Percentiles rank a stretch among this genome's conserved stretches.
Evolutionary conservation across 2,329 filamentous ascomycete genomes (phyloP).

Genomic region (Colletotrichum siamense): DNA sequence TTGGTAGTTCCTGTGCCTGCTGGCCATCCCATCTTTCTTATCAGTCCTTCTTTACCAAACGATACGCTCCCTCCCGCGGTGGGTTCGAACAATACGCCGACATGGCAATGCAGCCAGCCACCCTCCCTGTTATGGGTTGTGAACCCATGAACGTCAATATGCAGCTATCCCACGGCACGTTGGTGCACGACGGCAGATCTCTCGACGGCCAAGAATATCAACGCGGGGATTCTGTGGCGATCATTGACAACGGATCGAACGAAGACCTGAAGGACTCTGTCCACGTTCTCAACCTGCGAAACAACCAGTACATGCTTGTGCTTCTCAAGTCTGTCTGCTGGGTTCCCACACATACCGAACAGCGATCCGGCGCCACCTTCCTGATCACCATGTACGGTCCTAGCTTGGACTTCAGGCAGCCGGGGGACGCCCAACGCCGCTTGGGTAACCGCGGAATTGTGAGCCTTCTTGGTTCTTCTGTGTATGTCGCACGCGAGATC

Average conservation of each 20-base stretch:
- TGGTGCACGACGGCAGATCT: slow-evolving; percentile 16
- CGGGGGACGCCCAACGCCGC: not conserved
- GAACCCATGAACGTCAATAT: slow-evolving; percentile 3
- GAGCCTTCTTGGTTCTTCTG: slow-evolving; percentile 8
- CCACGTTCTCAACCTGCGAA: slow-evolving; percentile 17
- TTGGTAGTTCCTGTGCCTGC: not conserved
- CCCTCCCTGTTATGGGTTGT: not conserved
- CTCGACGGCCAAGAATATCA: slow-evolving; percentile 12
- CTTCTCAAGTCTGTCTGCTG: slow-evolving; percentile 16
- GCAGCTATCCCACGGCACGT: slow-evolving; percentile 17
- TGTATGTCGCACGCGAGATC: slow-evolving; percentile 13
- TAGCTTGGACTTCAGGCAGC: slow-evolving; percentile 8
- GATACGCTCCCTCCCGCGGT: not conserved
- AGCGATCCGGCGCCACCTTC: slow-evolving; percentile 17
- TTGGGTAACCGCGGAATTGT: slow-evolving; percentile 15
- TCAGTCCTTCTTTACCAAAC: not conserved
- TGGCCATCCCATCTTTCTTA: not conserved
- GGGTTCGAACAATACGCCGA: not conserved
- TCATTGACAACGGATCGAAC: slow-evolving; percentile 14
- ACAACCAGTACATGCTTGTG: slow-evolving; percentile 13
- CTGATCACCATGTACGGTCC: slow-evolving; percentile 16
- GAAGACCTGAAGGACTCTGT: slow-evolving; percentile 3
- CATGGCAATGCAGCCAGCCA: not conserved
- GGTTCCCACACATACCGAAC: slow-evolving; percentile 21
- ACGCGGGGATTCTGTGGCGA: slow-evolving; percentile 12